A percentile compares a stretch with the other conserved stretches of the same genome.
Conservation (phyloP, 257 asterid species). For the Fraxinus pennsylvanica region DNA sequence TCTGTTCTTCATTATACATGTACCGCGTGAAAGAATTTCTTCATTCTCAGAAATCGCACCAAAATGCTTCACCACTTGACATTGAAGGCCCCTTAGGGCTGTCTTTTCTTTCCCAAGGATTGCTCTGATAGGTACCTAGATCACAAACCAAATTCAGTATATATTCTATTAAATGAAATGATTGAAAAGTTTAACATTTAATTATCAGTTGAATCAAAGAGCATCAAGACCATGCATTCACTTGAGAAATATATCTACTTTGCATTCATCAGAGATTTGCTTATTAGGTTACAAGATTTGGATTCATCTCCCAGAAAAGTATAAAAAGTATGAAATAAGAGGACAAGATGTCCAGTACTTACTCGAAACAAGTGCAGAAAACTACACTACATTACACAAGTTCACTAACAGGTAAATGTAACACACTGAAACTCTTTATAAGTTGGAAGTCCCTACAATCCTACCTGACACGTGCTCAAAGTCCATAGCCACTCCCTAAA, state of each 20-base stretch:
- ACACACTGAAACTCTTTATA: background rate
- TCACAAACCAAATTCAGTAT: constrained; percentile 15
- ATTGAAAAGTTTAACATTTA: constrained; percentile 8
- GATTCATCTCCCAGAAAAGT: background rate
- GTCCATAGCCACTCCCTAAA: background rate
- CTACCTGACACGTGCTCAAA: background rate
- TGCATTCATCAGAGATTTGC: background rate
- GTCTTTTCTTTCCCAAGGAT: constrained; percentile 37
- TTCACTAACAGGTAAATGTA: background rate
- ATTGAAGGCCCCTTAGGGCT: constrained; percentile 14
- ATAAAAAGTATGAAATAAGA: background rate
- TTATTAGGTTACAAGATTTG: background rate
- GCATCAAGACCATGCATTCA: background rate
- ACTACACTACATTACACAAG: background rate
- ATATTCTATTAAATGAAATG: background rate
- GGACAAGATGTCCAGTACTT: too few relatives aligned
- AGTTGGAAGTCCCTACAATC: too few relatives aligned
- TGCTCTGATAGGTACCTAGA: constrained; percentile 59
- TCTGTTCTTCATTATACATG: background rate
- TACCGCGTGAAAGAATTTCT: background rate
- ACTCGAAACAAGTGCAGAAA: background rate
- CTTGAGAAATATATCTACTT: background rate
- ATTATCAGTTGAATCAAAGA: background rate
- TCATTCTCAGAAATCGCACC: background rate
- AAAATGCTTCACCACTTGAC: background rate